Evolutionary conservation across 1,284 basidiomycete genomes (phyloP).

Genomic region (Chalciporus sp.): DNA sequence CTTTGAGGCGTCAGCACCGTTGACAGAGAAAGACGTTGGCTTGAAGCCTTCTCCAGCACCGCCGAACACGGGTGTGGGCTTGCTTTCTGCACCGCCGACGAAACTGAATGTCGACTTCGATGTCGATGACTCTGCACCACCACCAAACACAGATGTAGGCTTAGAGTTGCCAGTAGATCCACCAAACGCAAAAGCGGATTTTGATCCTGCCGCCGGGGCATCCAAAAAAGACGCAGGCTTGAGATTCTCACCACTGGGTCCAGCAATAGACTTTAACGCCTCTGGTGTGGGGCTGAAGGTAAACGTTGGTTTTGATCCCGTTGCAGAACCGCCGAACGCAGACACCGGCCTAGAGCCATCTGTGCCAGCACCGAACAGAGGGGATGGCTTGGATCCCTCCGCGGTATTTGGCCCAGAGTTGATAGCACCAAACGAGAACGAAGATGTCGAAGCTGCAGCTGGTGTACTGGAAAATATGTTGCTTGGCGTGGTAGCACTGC

Average conservation of each 20-base stretch:
- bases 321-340: conserved; percentile 11
- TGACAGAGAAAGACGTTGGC: neutral
- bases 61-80: neutral
- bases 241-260: neutral
- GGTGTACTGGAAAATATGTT: conserved; percentile 12
- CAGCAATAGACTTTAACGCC: conserved; percentile 1
- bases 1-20: neutral
- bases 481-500: conserved; percentile 3
- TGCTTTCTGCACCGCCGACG: conserved; percentile 5
- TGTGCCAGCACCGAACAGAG: conserved; percentile 10
- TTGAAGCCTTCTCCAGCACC: conserved; percentile 3
- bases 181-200: conserved; percentile 6
- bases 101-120: conserved; percentile 4
- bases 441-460: conserved; percentile 1
- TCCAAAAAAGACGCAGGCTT: conserved; percentile 10
- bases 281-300: conserved; percentile 13
- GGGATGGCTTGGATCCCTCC: conserved; percentile 22
- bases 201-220: conserved; percentile 6
- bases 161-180: conserved; percentile 3
- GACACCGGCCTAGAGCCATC: conserved; percentile 12
- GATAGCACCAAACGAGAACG: conserved; percentile 27
- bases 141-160: neutral
- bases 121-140: neutral
- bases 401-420: conserved; percentile 15
- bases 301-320: conserved; percentile 11